Percentiles rank a stretch among this genome's conserved stretches.
phyloP scores from a whole-genome alignment of 2,329 filamentous ascomycete species.

The Tolypocladium pustulatum region DNA sequence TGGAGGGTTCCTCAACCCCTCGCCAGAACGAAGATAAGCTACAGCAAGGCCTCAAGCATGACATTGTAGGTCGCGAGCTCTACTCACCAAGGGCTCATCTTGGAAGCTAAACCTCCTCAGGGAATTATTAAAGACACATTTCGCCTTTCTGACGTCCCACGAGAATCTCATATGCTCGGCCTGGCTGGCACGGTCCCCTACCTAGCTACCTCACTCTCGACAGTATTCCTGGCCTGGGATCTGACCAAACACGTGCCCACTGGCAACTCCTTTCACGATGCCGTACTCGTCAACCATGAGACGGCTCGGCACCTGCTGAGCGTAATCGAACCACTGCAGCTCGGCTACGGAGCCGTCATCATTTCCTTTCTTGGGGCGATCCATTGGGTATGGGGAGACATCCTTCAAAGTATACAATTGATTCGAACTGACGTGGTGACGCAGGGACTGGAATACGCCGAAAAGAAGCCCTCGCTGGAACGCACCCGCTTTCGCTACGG shows the following conservation, averaged over 20 bases:
- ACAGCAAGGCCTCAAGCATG: conserved; percentile 27
- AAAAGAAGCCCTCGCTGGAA: conserved; percentile 45
- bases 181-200: conserved; percentile 78
- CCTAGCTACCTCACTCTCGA: conserved; percentile 71
- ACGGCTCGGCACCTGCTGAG: conserved; percentile 63
- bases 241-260: conserved; percentile 57
- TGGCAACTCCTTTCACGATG: conserved; percentile 43
- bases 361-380: conserved; percentile 90
- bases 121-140: conserved; percentile 60
- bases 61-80: conserved; percentile 39
- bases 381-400: conserved; percentile 54
- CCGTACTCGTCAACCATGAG: conserved; percentile 55
- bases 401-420: no score
- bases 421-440: neutral
- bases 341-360: conserved; percentile 86
- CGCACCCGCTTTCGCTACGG: conserved; percentile 72
- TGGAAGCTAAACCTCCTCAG: conserved; percentile 24
- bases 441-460: conserved; percentile 69
- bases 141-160: conserved; percentile 52
- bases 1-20: conserved; percentile 24
- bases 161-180: conserved; percentile 57
- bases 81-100: neutral
- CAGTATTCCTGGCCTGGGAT: conserved; percentile 73
- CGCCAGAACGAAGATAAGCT: conserved; percentile 17
- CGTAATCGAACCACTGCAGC: conserved; percentile 74